Conservation (phyloP, 805 yeast genomes). For the Candida loeiensis region DNA sequence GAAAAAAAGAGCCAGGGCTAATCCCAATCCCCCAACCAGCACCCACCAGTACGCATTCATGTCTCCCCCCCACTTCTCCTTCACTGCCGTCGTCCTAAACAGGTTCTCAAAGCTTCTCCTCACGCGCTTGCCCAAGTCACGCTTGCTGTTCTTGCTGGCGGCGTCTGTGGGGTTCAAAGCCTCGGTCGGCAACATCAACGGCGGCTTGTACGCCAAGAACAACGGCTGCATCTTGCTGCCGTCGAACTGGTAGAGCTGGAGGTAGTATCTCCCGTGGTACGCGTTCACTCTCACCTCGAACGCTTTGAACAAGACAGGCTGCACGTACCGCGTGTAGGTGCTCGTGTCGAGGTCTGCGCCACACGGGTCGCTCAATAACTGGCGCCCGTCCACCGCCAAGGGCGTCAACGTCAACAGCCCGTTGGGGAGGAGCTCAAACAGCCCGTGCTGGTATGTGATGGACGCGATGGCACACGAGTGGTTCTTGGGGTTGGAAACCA, state of each 20-base stretch:
- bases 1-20: slow-evolving; percentile 35
- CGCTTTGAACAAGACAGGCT: slow-evolving; percentile 54
- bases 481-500: slow-evolving; percentile 62
- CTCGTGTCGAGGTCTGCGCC: slow-evolving; percentile 33
- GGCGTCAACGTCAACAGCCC: slow-evolving; percentile 74
- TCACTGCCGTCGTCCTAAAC: slow-evolving; percentile 71
- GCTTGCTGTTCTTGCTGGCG: slow-evolving; percentile 38
- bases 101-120: slow-evolving; percentile 78
- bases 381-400: slow-evolving; percentile 86
- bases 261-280: slow-evolving; percentile 79
- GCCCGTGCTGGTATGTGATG: slow-evolving; percentile 86
- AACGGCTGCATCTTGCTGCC: slow-evolving; percentile 83
- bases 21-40: slow-evolving; percentile 44
- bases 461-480: slow-evolving; percentile 85
- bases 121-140: slow-evolving; percentile 29
- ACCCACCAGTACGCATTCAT: slow-evolving; percentile 56
- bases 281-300: slow-evolving; percentile 62
- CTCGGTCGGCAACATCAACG: slow-evolving; percentile 90
- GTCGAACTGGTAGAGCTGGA: slow-evolving; percentile 71
- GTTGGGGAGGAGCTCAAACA: slow-evolving; percentile 56
- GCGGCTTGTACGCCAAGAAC: slow-evolving; percentile 89
- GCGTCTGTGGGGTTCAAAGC: slow-evolving; percentile 81
- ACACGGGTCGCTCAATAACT: slow-evolving; percentile 85
- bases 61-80: slow-evolving; percentile 29
- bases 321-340: slow-evolving; percentile 68